Evolutionary conservation across 176 grass and related monocot genomes (phyloP), one percentile per base, ranked within the genome.

Genomic region (Oryza meyeriana): DNA sequence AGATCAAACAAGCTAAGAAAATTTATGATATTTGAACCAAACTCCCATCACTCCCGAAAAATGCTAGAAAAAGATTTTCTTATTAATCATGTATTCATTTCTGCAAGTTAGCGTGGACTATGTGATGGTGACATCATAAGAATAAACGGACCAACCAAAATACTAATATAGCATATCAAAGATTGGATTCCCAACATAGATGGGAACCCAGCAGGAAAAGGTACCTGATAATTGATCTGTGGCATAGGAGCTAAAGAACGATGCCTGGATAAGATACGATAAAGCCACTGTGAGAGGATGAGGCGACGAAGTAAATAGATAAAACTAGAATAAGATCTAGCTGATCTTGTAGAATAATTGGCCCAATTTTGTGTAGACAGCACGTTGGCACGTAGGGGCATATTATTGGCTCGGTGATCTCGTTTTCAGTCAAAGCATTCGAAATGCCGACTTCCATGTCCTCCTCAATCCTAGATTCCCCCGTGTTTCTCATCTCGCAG

Each of bases 231-330:
- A 85, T 1, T 27, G 71, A 77, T 89, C 32, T 77, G 77, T 81
- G 71, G 87, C 71, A 27, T 81, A 81, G 71, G 78, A 81, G 64
- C 33, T 85, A 89, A 89, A 85, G 87, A 76, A 85, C 72, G 71
- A 58, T 81, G 66, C 87, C 41, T 40, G 42, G 77, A 89, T 85
- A 85, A 85, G 87, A 77, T 77, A 40, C 22, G 87, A 77, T 72
- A 57, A 61, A 80, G 45, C 20, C 42, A 85, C 64, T 70, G 76
- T 58, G 42, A 76, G 77, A 85, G 76, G 86, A 68, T 55, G 64
- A 64, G 78, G 82, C 39, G 25, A 64, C 5, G 64, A 76, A 85
- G 42, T 52, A 41, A 36, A 39, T 76, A 64, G 47, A 80, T 69
- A 47, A 58, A 61, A 80, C 75, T 35, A 57, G 71, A 89, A 89